phyloP scores from a whole-genome alignment of 129 eudicot species.

The Flaveria brownii region DNA sequence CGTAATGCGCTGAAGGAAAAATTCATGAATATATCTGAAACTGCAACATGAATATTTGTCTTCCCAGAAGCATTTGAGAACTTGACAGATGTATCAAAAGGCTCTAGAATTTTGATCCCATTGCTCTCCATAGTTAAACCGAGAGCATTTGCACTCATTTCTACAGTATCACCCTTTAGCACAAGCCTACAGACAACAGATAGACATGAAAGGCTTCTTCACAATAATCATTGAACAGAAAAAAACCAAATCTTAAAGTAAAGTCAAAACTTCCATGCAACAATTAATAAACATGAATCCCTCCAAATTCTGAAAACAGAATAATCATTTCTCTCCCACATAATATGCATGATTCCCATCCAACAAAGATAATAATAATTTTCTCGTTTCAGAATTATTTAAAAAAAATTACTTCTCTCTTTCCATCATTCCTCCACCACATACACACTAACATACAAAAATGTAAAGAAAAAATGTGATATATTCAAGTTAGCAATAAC shows the following conservation, averaged over 20 bases:
- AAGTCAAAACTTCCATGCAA: slow-evolving; percentile 18
- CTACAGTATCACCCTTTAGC: slow-evolving; percentile 73
- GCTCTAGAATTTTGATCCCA: slow-evolving; percentile 90
- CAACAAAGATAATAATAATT: slow-evolving; percentile 4
- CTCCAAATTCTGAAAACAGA: neutral
- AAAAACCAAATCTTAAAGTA: neutral
- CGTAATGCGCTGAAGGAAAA: slow-evolving; percentile 87
- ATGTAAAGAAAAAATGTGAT: neutral
- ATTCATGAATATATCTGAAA: slow-evolving; percentile 94
- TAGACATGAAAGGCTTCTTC: slow-evolving; percentile 29
- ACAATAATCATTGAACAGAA: neutral
- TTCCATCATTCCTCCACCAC: neutral
- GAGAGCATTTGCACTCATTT: slow-evolving; percentile 81
- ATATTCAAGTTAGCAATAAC: neutral
- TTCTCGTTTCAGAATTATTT: slow-evolving; percentile 4
- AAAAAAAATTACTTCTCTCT: neutral
- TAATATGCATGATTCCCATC: slow-evolving; percentile 21
- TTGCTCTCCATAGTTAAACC: slow-evolving; percentile 98
- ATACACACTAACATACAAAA: neutral
- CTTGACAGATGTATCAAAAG: slow-evolving; percentile 85
- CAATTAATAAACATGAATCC: slow-evolving; percentile 18
- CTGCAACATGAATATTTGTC: slow-evolving; percentile 71
- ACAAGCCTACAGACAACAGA: slow-evolving; percentile 64
- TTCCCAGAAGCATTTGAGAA: slow-evolving; percentile 81
- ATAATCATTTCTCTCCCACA: neutral